phyloP scores from a whole-genome alignment of 768 basidiomycete species.

The Udeniomyces megalosporus region DNA sequence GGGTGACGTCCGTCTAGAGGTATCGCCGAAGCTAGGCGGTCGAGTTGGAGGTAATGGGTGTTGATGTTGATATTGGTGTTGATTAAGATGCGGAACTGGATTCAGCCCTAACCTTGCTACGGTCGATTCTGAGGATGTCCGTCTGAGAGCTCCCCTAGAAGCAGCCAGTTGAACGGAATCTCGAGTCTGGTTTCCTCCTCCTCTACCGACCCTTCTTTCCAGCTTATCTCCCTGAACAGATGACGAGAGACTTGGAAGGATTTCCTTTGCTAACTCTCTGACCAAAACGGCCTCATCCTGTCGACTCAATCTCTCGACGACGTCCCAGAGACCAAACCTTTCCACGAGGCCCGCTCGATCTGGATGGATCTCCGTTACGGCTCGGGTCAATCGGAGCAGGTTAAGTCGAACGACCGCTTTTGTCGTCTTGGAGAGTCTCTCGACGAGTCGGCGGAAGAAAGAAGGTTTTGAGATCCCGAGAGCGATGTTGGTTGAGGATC shows the following conservation, averaged over 20 bases:
- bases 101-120: too few species aligned
- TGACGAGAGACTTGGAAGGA: conserved; percentile 16
- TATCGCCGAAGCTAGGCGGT: too few species aligned
- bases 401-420: conserved; percentile 85
- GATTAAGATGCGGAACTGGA: too few species aligned
- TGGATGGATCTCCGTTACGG: conserved; percentile 78
- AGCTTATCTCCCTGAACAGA: too few species aligned
- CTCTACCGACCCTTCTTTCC: too few species aligned
- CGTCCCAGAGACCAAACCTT: conserved; percentile 59
- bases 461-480: conserved; percentile 60
- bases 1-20: too few species aligned
- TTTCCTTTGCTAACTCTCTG: conserved; percentile 40
- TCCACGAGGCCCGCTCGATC: conserved; percentile 68
- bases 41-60: too few species aligned
- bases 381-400: conserved; percentile 63
- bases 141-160: not conserved
- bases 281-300: conserved; percentile 85
- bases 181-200: not conserved
- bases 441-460: conserved; percentile 77
- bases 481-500: conserved; percentile 56
- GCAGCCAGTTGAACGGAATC: not conserved
- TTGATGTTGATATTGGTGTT: too few species aligned
- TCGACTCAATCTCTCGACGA: conserved; percentile 62
- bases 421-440: conserved; percentile 47
- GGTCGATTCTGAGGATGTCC: not conserved